These are phyloP conservation scores for Brassica juncea DNA, from an alignment of 345 rosid species.

Conservation along the genomic window DNA sequence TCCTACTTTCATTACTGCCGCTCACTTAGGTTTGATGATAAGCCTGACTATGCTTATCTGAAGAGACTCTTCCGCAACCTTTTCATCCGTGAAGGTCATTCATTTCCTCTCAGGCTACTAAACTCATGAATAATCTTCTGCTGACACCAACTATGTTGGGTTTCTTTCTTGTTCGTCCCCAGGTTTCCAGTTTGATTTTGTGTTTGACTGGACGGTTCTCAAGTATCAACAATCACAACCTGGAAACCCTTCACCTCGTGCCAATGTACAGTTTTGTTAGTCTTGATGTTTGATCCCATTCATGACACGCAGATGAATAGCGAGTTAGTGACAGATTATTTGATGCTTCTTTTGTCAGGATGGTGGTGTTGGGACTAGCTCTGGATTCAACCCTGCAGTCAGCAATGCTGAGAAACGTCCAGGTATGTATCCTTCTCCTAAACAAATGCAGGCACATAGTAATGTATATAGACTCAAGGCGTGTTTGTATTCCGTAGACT, in stretches of 20 bases:
- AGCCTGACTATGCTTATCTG: conserved; percentile 92
- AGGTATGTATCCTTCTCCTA: conserved; percentile 45
- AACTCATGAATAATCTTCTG: conserved; percentile 4
- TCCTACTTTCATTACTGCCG: conserved; percentile 96
- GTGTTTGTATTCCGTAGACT: conserved; percentile 56
- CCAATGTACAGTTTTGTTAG: conserved; percentile 32
- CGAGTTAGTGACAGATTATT: neutral
- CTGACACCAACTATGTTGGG: neutral
- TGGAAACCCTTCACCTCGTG: conserved; percentile 67
- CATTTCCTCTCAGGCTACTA: conserved; percentile 2
- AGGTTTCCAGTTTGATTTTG: conserved; percentile 97
- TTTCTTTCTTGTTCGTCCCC: conserved; percentile 27
- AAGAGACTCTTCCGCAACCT: conserved; percentile 95
- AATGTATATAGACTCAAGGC: conserved; percentile 35
- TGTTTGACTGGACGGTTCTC: conserved; percentile 94
- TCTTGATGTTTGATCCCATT: neutral
- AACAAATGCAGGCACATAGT: conserved; percentile 7
- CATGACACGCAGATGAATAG: neutral
- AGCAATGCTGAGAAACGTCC: conserved; percentile 58
- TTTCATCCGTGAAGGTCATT: conserved; percentile 84
- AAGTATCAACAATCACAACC: conserved; percentile 91
- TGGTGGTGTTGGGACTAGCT: conserved; percentile 75
- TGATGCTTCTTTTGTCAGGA: conserved; percentile 47
- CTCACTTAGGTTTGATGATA: conserved; percentile 87
- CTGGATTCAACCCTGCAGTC: conserved; percentile 53